Evolutionary conservation across 495 filamentous ascomycete genomes (phyloP), one percentile per base, ranked within the genome.

Genomic region (Aspergillus nidulans): DNA sequence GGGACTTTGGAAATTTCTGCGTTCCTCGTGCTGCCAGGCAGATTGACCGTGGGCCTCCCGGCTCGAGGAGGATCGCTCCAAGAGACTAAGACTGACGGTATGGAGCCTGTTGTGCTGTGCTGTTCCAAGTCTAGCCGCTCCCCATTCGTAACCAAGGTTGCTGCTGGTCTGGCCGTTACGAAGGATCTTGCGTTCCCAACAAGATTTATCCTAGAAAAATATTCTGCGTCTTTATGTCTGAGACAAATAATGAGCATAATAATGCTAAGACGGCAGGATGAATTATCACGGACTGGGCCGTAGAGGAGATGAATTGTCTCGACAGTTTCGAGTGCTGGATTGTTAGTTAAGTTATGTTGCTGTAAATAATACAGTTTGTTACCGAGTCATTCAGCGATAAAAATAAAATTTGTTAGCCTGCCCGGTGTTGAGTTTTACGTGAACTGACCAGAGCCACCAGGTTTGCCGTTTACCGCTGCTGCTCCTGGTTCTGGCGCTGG

Each of bases 361-460:
- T 34, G 30, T 13, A 34, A 34, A 34, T 34, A 13, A 34, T n/a
- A n/a, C 30, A 34, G 30, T 34, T 10, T 2, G 9, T 4, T 34
- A 34, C 4, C 10, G 6, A 13, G 30, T 6, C 6, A 34, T 34
- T 6, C 4, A 28, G 46, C 32, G 47, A 49, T 49, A 49, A 49
- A 49, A 49, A 38, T 39, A 49, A 49, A 49, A 49, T 49, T 49
- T 49, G 46, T 49, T 49, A 49, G 28, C 36, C 36, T 39, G 36
- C 36, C 36, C 15, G 36, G 18, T 16, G 36, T 39, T 39, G 36
- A 18, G 36, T 39, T 39, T 39, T 39, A 39, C 36, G 13, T 39
- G 23, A 25, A 45, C 42, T 45, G n/a, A 26, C 42, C 21, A 45
- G 26, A 26, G 20, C 13, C 23, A 45, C 42, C 36, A 18, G 21